Conservation (phyloP, 202 grass and related monocot genomes). For the Sporobolus alterniflorus region DNA sequence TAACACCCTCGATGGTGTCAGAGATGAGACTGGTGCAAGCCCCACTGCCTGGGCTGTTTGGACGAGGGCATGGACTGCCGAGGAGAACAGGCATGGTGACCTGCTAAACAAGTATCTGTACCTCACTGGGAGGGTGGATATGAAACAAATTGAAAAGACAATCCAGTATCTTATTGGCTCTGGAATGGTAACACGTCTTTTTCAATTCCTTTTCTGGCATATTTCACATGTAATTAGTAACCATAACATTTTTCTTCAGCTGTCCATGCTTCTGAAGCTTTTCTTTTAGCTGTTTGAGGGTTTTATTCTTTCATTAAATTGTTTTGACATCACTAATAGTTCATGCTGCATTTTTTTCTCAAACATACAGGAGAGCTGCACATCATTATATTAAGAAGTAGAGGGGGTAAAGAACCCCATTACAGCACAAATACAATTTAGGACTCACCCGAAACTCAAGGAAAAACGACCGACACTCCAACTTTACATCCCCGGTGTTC, state of each 20-base stretch:
- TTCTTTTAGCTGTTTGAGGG: not conserved
- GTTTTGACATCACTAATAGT: not conserved
- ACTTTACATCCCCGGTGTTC: too few relatives aligned
- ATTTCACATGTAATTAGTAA: slow-evolving; percentile 18
- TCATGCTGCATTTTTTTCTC: not conserved
- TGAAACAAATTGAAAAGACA: slow-evolving; percentile 94
- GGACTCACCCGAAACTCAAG: too few relatives aligned
- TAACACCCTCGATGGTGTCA: slow-evolving; percentile 82
- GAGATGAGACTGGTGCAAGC: slow-evolving; percentile 95
- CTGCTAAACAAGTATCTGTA: slow-evolving; percentile 94
- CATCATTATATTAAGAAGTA: too few relatives aligned
- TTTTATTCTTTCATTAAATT: not conserved
- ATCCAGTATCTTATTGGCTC: slow-evolving; percentile 98
- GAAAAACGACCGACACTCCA: too few relatives aligned
- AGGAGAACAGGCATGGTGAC: slow-evolving; percentile 95
- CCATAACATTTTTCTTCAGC: not conserved
- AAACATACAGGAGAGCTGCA: too few relatives aligned
- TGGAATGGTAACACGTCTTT: slow-evolving; percentile 74
- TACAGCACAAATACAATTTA: too few relatives aligned
- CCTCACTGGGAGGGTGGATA: slow-evolving; percentile 87
- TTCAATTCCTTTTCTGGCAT: not conserved
- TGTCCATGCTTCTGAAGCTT: not conserved
- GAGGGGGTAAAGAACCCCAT: too few relatives aligned
- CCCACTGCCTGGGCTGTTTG: slow-evolving; percentile 91
- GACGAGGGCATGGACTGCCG: slow-evolving; percentile 94